Conservation (phyloP, 1,284 basidiomycete genomes). For the Papiliotrema flavescens region DNA sequence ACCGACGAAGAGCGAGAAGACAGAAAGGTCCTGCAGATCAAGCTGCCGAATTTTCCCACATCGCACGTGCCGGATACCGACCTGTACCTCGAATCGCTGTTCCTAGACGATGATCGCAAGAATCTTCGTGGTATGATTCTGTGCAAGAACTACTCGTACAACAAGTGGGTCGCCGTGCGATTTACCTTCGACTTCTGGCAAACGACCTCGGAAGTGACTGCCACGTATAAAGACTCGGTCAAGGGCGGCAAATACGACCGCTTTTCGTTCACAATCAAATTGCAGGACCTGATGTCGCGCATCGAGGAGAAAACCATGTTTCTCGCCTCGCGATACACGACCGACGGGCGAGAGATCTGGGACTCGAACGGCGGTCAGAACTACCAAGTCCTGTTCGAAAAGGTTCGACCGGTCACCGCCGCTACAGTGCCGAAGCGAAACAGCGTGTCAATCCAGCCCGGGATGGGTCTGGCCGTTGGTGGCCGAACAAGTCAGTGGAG, state of each 20-base stretch:
- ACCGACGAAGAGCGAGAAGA: slow-evolving; percentile 50
- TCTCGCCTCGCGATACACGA: slow-evolving; percentile 73
- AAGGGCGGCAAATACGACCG: slow-evolving; percentile 61
- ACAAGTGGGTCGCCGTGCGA: slow-evolving; percentile 81
- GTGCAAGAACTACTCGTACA: slow-evolving; percentile 80
- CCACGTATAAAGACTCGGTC: slow-evolving; percentile 66
- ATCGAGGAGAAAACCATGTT: slow-evolving; percentile 84
- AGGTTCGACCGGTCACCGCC: slow-evolving; percentile 13
- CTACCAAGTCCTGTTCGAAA: slow-evolving; percentile 60
- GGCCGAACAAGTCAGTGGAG: slow-evolving; percentile 45
- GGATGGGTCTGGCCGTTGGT: slow-evolving; percentile 37
- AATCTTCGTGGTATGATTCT: slow-evolving; percentile 67
- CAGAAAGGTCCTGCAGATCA: slow-evolving; percentile 45
- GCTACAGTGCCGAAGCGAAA: slow-evolving; percentile 12
- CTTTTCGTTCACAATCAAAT: slow-evolving; percentile 55
- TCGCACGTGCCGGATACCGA: slow-evolving; percentile 50
- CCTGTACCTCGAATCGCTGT: slow-evolving; percentile 55
- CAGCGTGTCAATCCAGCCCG: slow-evolving; percentile 25
- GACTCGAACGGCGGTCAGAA: slow-evolving; percentile 83
- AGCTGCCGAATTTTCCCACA: slow-evolving; percentile 56
- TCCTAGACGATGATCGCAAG: slow-evolving; percentile 60
- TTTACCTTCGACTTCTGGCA: slow-evolving; percentile 96
- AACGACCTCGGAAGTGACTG: slow-evolving; percentile 89
- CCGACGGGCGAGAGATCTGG: slow-evolving; percentile 72
- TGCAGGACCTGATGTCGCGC: slow-evolving; percentile 54